A percentile compares a stretch with the other conserved stretches of the same genome.
phyloP scores from a whole-genome alignment of 208 protist genomes.

The Leishmania lainsoni region DNA sequence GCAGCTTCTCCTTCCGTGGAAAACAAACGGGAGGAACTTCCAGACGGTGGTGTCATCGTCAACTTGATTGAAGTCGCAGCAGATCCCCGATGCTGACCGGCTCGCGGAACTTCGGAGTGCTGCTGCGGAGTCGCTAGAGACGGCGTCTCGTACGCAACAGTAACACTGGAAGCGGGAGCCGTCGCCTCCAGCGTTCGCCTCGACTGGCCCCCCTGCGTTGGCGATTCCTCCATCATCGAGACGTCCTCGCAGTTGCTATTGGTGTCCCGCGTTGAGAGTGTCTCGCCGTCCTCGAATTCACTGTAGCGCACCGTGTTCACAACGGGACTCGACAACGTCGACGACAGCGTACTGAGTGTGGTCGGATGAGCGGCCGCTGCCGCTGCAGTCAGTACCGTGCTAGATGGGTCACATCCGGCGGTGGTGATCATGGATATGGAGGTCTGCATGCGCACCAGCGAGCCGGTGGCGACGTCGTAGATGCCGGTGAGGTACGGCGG shows the following conservation, averaged over 20 bases:
- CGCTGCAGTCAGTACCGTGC: not conserved
- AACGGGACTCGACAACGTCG: not conserved
- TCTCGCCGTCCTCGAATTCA: not conserved
- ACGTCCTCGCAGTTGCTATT: too few species aligned
- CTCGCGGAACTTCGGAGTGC: not conserved
- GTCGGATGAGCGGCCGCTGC: not conserved
- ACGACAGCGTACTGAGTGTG: not conserved
- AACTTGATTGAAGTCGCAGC: not conserved
- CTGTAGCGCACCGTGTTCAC: not conserved
- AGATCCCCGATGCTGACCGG: not conserved
- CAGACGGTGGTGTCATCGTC: not conserved
- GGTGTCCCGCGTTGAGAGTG: not conserved
- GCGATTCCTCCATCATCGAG: not conserved
- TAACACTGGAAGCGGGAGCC: not conserved
- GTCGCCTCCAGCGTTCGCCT: constrained; percentile 6
- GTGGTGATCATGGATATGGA: not conserved
- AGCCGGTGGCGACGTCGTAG: constrained; percentile 78
- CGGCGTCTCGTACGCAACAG: not conserved
- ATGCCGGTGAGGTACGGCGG: constrained; percentile 84
- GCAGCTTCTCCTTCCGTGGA: not conserved
- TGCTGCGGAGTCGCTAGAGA: not conserved
- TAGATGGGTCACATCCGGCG: not conserved
- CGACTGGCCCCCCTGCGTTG: constrained; percentile 5
- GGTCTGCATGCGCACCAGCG: constrained; percentile 59
- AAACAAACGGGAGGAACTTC: constrained; percentile 5